Percentiles rank a stretch among this genome's conserved stretches.
Conservation (phyloP, 2,329 filamentous ascomycete genomes). For the Beauveria scarabaeidicola region DNA sequence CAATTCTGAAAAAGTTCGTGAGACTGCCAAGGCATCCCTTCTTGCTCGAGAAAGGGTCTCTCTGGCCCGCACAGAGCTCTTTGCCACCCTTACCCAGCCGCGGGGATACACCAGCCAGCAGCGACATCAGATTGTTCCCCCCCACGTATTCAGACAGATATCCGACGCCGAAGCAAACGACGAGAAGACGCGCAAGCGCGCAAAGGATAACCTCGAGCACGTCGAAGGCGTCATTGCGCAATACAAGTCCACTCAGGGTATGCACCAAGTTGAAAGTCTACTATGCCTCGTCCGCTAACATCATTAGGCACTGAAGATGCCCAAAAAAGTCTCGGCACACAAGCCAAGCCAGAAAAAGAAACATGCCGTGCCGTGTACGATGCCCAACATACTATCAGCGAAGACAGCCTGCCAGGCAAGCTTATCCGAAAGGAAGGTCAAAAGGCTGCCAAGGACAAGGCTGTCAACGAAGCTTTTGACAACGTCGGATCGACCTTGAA, state of each 20-base stretch:
- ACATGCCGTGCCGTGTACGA: constrained; percentile 38
- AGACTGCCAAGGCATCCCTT: constrained; percentile 29
- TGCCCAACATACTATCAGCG: constrained; percentile 28
- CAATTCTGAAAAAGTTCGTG: constrained; percentile 28
- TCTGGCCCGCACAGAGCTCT: constrained; percentile 25
- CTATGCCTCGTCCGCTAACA: not conserved
- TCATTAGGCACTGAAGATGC: constrained; percentile 13
- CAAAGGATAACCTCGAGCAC: constrained; percentile 32
- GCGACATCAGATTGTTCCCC: constrained; percentile 29
- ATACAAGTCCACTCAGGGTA: constrained; percentile 19
- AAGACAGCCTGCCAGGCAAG: constrained; percentile 33
- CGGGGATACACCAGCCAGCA: constrained; percentile 18
- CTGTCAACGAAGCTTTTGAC: constrained; percentile 41
- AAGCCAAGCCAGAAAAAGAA: constrained; percentile 13
- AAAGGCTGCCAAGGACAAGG: constrained; percentile 29
- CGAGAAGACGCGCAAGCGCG: constrained; percentile 28
- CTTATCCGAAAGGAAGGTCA: constrained; percentile 36
- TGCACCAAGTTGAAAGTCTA: constrained; percentile 4
- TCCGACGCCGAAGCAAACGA: constrained; percentile 30
- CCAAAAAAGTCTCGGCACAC: not conserved
- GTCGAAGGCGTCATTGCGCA: constrained; percentile 23
- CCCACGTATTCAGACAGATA: constrained; percentile 30
- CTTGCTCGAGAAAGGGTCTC: constrained; percentile 24
- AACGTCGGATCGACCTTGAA: constrained; percentile 40
- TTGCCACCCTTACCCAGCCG: constrained; percentile 26